Percentiles rank a stretch among this genome's conserved stretches.
phyloP scores from a whole-genome alignment of 2,329 filamentous ascomycete genomes.

The Sphaerostilbella broomeana region DNA sequence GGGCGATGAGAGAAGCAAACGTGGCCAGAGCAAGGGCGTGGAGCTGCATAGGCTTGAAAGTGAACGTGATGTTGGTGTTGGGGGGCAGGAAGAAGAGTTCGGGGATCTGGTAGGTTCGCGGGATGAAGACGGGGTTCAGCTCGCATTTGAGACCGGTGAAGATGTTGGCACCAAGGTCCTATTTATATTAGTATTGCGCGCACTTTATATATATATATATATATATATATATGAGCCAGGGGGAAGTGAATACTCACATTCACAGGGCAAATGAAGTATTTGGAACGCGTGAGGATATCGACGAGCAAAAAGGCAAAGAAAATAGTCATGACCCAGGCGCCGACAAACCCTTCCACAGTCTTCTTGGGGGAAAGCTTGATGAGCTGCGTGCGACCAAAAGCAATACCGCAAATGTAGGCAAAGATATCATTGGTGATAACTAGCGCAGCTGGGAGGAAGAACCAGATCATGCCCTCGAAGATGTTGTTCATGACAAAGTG shows the following conservation, averaged over 20 bases:
- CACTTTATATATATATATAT: too few relatives aligned
- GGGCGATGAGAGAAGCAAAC: constrained; percentile 93
- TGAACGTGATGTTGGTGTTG: constrained; percentile 54
- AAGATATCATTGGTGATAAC: constrained; percentile 99
- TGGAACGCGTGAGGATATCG: constrained; percentile 79
- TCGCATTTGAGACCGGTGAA: constrained; percentile 85
- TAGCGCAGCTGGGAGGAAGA: constrained; percentile 88
- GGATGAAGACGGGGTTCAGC: constrained; percentile 84
- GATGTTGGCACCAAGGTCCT: constrained; percentile 86
- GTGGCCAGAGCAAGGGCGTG: constrained; percentile 86
- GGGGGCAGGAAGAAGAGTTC: constrained; percentile 65
- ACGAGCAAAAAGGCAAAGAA: constrained; percentile 77
- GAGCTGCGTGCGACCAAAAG: constrained; percentile 89
- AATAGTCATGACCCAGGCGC: constrained; percentile 92
- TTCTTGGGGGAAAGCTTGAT: constrained; percentile 99
- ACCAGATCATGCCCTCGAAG: constrained; percentile 99
- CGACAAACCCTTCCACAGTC: constrained; percentile 95
- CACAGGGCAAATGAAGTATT: constrained; percentile 97
- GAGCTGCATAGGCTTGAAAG: constrained; percentile 82
- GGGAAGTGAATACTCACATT: constrained; percentile 56
- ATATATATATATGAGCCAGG: too few relatives aligned
- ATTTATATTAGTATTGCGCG: too few relatives aligned
- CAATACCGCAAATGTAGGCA: constrained; percentile 95
- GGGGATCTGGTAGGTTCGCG: constrained; percentile 67
- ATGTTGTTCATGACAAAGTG: constrained; percentile 99